A percentile compares a stretch with the other conserved stretches of the same genome.
These are phyloP conservation scores for Saturnispora gosingensis DNA, from an alignment of 805 yeast species.

Conservation along the genomic window DNA sequence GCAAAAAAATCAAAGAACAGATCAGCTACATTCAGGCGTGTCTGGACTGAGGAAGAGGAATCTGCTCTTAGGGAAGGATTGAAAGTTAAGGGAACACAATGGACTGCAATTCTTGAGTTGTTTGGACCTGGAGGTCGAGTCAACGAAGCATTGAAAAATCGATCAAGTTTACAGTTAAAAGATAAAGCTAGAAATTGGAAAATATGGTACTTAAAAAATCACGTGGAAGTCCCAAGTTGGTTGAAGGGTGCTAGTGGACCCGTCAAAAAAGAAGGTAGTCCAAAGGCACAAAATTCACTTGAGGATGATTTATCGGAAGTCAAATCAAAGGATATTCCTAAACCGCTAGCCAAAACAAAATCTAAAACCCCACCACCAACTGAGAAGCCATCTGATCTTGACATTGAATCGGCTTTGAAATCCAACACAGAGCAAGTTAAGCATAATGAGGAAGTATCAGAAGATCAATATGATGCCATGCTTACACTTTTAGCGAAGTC, in stretches of 20 bases:
- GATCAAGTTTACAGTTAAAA: slow-evolving; percentile 87
- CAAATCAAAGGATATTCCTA: neutral
- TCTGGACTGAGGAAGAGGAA: slow-evolving; percentile 89
- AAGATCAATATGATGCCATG: slow-evolving; percentile 17
- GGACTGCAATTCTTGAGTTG: slow-evolving; percentile 85
- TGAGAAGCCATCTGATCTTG: neutral
- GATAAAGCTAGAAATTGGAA: slow-evolving; percentile 97
- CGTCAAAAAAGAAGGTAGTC: slow-evolving; percentile 30
- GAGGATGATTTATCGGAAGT: neutral
- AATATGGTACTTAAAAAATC: slow-evolving; percentile 69
- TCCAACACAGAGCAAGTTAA: slow-evolving; percentile 1
- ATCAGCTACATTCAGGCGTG: slow-evolving; percentile 39
- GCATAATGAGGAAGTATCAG: slow-evolving; percentile 16
- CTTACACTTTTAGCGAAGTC: slow-evolving; percentile 12
- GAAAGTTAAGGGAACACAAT: slow-evolving; percentile 79
- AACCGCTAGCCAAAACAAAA: slow-evolving; percentile 1
- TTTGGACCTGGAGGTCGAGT: slow-evolving; percentile 91
- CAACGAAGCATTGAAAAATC: slow-evolving; percentile 72
- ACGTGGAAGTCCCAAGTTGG: slow-evolving; percentile 70
- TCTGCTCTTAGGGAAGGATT: slow-evolving; percentile 73
- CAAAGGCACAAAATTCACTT: neutral
- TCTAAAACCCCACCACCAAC: neutral
- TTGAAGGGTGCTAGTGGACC: slow-evolving; percentile 84
- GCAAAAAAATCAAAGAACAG: slow-evolving; percentile 15
- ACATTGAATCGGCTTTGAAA: neutral